Percentiles rank a stretch among this genome's conserved stretches.
Evolutionary conservation across 331 rosid species (phyloP).

Genomic region (Acacia pycnantha): DNA sequence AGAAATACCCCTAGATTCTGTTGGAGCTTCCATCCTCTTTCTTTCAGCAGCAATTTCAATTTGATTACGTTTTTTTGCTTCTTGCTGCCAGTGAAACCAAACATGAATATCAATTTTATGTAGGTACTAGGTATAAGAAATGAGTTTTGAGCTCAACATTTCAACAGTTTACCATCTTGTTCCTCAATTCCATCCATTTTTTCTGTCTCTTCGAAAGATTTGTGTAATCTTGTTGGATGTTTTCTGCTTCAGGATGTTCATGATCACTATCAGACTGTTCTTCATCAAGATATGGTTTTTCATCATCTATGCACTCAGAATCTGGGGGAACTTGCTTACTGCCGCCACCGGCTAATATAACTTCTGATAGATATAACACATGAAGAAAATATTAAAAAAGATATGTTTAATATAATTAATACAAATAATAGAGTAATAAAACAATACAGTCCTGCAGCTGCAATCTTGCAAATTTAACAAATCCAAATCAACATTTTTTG

Average conservation of each 20-base stretch:
- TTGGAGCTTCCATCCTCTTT: constrained; percentile 92
- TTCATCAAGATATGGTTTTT: constrained; percentile 47
- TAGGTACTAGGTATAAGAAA: not conserved
- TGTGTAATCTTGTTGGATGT: constrained; percentile 35
- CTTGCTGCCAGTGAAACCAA: constrained; percentile 53
- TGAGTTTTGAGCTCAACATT: not conserved
- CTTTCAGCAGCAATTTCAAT: constrained; percentile 85
- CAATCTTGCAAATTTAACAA: not conserved
- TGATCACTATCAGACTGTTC: constrained; percentile 53
- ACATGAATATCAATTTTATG: not conserved
- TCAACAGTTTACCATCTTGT: constrained; percentile 63
- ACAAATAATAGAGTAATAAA: not conserved
- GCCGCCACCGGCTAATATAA: constrained; percentile 41
- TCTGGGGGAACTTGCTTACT: constrained; percentile 35
- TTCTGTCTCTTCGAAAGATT: constrained; percentile 73
- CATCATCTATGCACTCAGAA: constrained; percentile 52
- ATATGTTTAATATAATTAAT: not conserved
- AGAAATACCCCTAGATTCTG: constrained; percentile 89
- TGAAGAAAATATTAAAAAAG: not conserved
- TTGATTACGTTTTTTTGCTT: constrained; percentile 89
- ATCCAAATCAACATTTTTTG: constrained; percentile 2
- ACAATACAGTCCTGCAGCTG: not conserved
- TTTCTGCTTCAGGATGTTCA: constrained; percentile 43
- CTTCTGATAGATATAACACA: constrained; percentile 38
- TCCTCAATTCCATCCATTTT: constrained; percentile 80